These are phyloP conservation scores for Cladosporium sp. DNA, from an alignment of 2,329 filamentous ascomycete genomes.

Conservation along the genomic window DNA sequence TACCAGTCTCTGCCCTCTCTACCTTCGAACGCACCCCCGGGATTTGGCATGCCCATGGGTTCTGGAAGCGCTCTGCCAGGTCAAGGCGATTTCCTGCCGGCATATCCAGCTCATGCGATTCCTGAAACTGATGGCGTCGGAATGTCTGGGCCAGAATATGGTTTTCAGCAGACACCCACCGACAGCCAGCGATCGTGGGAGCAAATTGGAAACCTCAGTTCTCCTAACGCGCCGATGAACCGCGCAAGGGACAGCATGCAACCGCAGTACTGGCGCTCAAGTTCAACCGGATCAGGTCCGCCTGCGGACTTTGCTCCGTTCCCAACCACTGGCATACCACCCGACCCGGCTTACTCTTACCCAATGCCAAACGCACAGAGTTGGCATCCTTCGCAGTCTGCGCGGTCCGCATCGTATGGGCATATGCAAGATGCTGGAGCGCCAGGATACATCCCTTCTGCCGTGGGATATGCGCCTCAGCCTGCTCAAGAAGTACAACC, in stretches of 20 bases:
- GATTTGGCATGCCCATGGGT: background rate
- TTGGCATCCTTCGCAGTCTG: slow-evolving; percentile 1
- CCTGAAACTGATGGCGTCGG: background rate
- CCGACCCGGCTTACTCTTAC: background rate
- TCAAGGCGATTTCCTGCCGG: slow-evolving; percentile 2
- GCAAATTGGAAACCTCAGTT: background rate
- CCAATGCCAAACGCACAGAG: background rate
- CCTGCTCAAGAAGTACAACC: background rate
- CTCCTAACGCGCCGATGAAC: background rate
- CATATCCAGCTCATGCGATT: background rate
- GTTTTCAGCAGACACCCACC: background rate
- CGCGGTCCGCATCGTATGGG: background rate
- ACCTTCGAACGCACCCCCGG: slow-evolving; percentile 7
- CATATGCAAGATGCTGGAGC: background rate
- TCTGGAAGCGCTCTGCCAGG: background rate
- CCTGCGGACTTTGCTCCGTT: slow-evolving; percentile 12
- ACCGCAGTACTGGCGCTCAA: slow-evolving; percentile 9
- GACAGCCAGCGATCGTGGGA: slow-evolving; percentile 8
- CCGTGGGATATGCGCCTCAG: slow-evolving; percentile 2
- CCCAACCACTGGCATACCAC: background rate
- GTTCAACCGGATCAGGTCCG: background rate
- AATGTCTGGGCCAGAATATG: background rate
- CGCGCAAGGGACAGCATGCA: slow-evolving; percentile 11
- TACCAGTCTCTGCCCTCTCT: slow-evolving; percentile 15
- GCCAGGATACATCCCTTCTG: background rate